Evolutionary conservation across 208 protist species (phyloP).

Genomic region (Trypanosoma congolense): DNA sequence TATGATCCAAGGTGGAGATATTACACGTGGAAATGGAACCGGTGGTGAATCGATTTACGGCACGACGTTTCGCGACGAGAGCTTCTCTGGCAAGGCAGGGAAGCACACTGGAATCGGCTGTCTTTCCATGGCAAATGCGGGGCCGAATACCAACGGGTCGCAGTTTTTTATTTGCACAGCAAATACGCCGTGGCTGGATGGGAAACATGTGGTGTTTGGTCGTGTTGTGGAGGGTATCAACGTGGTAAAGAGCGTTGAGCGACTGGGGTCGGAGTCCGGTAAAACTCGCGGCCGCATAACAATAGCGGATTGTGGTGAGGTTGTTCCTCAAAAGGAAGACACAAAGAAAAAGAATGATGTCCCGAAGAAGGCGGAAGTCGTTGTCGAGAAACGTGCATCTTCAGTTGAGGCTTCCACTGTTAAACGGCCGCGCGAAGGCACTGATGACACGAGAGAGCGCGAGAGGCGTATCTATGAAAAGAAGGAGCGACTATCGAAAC

Average conservation of each 20-base stretch:
- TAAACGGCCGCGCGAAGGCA: constrained; percentile 23
- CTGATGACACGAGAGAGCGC: constrained; percentile 38
- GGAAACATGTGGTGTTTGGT: constrained; percentile 97
- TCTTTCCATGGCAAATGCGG: constrained; percentile 98
- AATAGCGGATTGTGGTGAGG: constrained; percentile 79
- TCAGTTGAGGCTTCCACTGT: not conserved
- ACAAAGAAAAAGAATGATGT: constrained; percentile 14
- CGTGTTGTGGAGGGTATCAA: constrained; percentile 84
- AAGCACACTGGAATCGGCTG: constrained; percentile 87
- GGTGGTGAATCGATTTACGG: constrained; percentile 99
- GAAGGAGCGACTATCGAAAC: constrained; percentile 46
- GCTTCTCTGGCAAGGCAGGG: constrained; percentile 93
- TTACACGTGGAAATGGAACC: constrained; percentile 94
- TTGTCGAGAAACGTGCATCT: constrained; percentile 5
- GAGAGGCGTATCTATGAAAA: constrained; percentile 63
- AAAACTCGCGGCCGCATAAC: constrained; percentile 60
- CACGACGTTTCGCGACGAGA: constrained; percentile 94
- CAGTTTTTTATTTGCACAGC: constrained; percentile 94
- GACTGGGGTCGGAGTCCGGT: constrained; percentile 57
- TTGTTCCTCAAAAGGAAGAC: constrained; percentile 15
- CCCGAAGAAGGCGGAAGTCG: constrained; percentile 2
- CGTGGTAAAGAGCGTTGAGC: constrained; percentile 79
- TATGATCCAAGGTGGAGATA: constrained; percentile 97
- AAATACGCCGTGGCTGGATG: constrained; percentile 81
- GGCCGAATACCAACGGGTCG: constrained; percentile 96